Base-by-base conservation (phyloP, 306 rosid genomes). In the Senna siamea region DNA sequence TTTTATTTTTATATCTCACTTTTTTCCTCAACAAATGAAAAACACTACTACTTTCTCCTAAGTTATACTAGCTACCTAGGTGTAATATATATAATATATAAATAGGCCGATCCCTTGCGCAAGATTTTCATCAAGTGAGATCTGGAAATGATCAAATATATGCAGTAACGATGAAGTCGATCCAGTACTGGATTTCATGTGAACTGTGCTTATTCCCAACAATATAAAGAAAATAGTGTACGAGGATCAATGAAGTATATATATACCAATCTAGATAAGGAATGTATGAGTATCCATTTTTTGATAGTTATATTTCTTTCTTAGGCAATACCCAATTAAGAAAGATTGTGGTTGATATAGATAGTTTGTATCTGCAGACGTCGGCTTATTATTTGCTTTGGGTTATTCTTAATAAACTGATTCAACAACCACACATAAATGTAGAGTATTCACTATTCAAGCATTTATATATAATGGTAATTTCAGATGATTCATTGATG, bases 401-500 rank as follows among this genome's bases (percentile, higher is more conserved):
- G 1, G 9, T 7, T 38, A 38, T 38, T 38, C 1, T 38, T 38
- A 26, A 26, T 26, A 26, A 26, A 26, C 30, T 26, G 30, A 26
- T 1, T 26, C 30, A 26, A 26, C 30, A 1, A 26, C 30, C 30
- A 26, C 30, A 26, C 30, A 26, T 26, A 3, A 26, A 26, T 26
- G 30, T 26, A 26, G 30, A 26, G 30, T 26, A 26, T 26, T 54
- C 14, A 10, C 11, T n/a, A n/a, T n/a, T 19, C 60, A 22, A 1
- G 60, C 60, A 17, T 15, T 46, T 64, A 4, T 64, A 19, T 26
- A 26, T 26, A 26, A 26, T 1, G 35, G 47, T 30, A 40, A 50
- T 54, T 80, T 69, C 28, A 66, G 68, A 71, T 69, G 63, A 61
- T 75, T 58, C 28, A 77, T 56, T 56, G 34, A 46, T 32, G 68